Evolutionary conservation across 2,329 filamentous ascomycete species (phyloP).

Genomic region (Colletotrichum shisoi): DNA sequence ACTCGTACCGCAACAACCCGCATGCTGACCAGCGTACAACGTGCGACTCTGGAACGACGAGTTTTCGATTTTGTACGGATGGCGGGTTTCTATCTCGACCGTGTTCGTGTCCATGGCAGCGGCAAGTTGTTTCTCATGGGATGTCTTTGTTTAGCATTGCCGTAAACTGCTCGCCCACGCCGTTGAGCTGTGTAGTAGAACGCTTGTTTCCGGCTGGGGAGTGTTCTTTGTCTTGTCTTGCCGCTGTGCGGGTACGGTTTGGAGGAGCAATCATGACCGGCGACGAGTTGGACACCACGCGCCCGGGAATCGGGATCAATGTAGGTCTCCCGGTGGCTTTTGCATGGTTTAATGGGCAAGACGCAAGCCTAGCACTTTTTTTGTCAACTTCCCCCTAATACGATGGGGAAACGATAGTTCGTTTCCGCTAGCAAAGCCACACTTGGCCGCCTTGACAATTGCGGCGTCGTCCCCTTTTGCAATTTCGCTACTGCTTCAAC

Average conservation of each 20-base stretch:
- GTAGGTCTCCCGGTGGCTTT: neutral
- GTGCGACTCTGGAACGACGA: neutral
- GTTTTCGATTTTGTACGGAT: neutral
- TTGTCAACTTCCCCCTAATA: neutral
- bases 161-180: neutral
- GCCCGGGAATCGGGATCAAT: neutral
- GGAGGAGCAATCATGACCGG: conserved; percentile 2
- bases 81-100: neutral
- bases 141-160: conserved; percentile 9
- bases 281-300: neutral
- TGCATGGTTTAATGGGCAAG: neutral
- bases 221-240: neutral
- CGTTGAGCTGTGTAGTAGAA: neutral
- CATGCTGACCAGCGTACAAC: neutral
- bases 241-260: neutral
- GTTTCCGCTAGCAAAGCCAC: conserved; percentile 35
- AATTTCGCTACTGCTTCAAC: neutral
- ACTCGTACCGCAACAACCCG: neutral
- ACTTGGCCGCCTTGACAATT: conserved; percentile 27
- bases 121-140: neutral
- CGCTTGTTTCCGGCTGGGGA: neutral
- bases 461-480: conserved; percentile 9
- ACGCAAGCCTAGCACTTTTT: neutral
- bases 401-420: conserved; percentile 25
- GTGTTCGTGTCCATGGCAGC: neutral